These are phyloP conservation scores for Diaporthe sp. DNA, from an alignment of 2,329 filamentous ascomycete genomes.

Conservation along the genomic window DNA sequence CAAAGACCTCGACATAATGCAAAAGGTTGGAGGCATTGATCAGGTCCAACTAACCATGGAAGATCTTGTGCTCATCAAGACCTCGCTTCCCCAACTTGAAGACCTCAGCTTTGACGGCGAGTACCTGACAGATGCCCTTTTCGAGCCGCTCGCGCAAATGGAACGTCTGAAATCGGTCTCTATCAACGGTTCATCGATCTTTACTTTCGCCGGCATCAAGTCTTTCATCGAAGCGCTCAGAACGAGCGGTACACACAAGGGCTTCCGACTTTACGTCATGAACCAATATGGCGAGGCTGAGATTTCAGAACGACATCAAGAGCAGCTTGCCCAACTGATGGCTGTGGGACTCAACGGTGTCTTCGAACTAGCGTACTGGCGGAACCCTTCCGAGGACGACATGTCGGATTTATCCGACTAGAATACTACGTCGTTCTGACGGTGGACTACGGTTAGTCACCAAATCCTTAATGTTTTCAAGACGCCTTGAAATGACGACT, in stretches of 20 bases:
- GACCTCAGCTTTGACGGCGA: slow-evolving; percentile 70
- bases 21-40: slow-evolving; percentile 43
- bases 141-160: slow-evolving; percentile 53
- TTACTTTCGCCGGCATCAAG: slow-evolving; percentile 65
- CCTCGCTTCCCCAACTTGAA: slow-evolving; percentile 62
- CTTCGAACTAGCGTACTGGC: slow-evolving; percentile 51
- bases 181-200: slow-evolving; percentile 67
- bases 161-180: slow-evolving; percentile 64
- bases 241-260: slow-evolving; percentile 44
- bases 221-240: slow-evolving; percentile 55
- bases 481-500: not conserved
- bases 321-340: slow-evolving; percentile 46
- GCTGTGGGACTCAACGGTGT: slow-evolving; percentile 47
- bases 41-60: slow-evolving; percentile 61
- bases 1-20: slow-evolving; percentile 64
- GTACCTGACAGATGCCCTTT: slow-evolving; percentile 62
- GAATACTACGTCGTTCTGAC: not conserved
- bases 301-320: slow-evolving; percentile 47
- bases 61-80: slow-evolving; percentile 63
- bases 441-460: not conserved
- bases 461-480: not conserved
- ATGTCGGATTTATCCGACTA: slow-evolving; percentile 38
- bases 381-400: slow-evolving; percentile 51
- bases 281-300: slow-evolving; percentile 49
- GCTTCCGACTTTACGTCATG: slow-evolving; percentile 51